These are phyloP conservation scores for Solanum bulbocastanum DNA, from an alignment of 257 asterid species.

Conservation along the genomic window DNA sequence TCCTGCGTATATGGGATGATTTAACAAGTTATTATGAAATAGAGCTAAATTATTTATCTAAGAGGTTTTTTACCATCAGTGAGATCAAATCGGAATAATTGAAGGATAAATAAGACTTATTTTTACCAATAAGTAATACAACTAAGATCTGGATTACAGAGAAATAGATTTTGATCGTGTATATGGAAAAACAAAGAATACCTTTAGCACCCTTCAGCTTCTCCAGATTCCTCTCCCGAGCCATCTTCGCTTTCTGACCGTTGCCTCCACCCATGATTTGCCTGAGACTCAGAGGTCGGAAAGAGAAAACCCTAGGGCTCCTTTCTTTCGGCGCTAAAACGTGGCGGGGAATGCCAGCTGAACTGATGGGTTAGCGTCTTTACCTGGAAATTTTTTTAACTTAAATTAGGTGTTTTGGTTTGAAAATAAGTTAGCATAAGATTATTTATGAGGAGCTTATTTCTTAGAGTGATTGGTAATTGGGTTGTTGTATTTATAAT, in stretches of 20 bases:
- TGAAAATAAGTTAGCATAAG: too few relatives aligned
- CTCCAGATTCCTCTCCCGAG: conserved; percentile 75
- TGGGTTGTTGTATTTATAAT: too few relatives aligned
- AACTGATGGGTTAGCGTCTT: neutral
- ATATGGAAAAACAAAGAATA: neutral
- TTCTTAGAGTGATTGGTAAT: too few relatives aligned
- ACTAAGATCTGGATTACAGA: neutral
- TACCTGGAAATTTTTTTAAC: too few relatives aligned
- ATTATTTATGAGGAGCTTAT: too few relatives aligned
- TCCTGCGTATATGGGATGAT: conserved; percentile 32
- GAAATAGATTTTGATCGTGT: neutral
- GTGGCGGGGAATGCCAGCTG: neutral
- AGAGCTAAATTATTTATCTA: neutral
- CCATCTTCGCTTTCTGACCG: conserved; percentile 74
- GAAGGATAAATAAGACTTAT: neutral
- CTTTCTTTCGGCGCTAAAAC: neutral
- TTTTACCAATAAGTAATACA: neutral
- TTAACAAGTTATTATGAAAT: neutral
- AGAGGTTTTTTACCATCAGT: neutral
- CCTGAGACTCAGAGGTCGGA: neutral
- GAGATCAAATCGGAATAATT: neutral
- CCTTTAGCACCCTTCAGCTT: conserved; percentile 30
- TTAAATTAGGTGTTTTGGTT: too few relatives aligned
- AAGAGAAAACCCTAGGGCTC: neutral
- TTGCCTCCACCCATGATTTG: conserved; percentile 77